Evolutionary conservation across 306 rosid genomes (phyloP), one percentile per base, ranked within the genome.

Genomic region (Acacia crassicarpa): DNA sequence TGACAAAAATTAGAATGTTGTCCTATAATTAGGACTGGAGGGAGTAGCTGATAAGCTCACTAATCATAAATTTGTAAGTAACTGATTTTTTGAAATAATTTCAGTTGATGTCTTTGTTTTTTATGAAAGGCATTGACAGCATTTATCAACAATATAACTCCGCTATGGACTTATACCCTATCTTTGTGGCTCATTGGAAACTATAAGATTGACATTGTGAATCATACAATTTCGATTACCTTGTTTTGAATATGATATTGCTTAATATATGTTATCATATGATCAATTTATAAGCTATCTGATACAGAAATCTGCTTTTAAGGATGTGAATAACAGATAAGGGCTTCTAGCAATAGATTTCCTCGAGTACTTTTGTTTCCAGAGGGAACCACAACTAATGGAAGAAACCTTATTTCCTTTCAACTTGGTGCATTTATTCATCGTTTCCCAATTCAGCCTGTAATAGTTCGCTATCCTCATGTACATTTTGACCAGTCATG

Each of bases 401-500:
- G 99, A 48, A 89, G 90, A 85, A 85, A 66, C 74, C 92, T 96
- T 25, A 96, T 96, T 74, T 93, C 99, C 68, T 96, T 96, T 85
- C 98, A 93, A 89, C 97, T 92, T 32, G 98, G 99, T 78, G 99
- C 99, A 77, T 96, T 96, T 83, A 89, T 93, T 78, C 94, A 96
- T 41, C 94, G 94, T 66, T 88, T 82, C 79, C 86, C 99, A 56
- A 90, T 96, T 84, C 99, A 96, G 84, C 97, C 99, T 65, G 91
- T 92, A 62, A 35, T 89, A 82, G 97, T 92, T 76, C 97, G 97
- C 80, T 96, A 93, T 90, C 99, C 99, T 80, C 96, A 93, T 82
- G 90, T 96, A 75, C 98, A 96, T 89, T 96, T 96, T 83, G 99
- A 96, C 74, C 98, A 96, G 85, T 96, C 99, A 68, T 96, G 99